A percentile compares a stretch with the other conserved stretches of the same genome.
Evolutionary conservation across 768 basidiomycete genomes (phyloP).

Genomic region (Vishniacozyma victoriae): DNA sequence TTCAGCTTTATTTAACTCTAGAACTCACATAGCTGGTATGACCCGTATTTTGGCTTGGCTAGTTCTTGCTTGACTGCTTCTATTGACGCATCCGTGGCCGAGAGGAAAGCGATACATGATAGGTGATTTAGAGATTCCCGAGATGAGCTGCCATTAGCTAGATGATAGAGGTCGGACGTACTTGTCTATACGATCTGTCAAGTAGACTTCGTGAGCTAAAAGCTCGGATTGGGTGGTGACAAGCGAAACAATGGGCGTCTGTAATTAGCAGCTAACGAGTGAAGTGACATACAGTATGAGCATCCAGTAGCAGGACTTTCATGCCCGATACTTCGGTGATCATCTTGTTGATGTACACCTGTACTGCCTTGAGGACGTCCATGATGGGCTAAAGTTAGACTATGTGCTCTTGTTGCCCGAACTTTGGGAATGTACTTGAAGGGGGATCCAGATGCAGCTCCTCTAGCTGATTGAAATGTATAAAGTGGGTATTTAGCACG

Average conservation of each 20-base stretch:
- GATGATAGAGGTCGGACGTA: conserved; percentile 39
- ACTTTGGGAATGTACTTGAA: no score
- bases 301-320: conserved; percentile 92
- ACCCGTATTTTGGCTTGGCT: conserved; percentile 85
- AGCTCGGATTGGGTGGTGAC: conserved; percentile 90
- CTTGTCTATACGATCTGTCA: conserved; percentile 97
- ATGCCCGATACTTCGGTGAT: conserved; percentile 77
- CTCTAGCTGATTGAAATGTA: no score
- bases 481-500: no score
- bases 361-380: conserved; percentile 93
- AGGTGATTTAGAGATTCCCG: conserved; percentile 91
- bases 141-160: background rate
- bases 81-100: conserved; percentile 73
- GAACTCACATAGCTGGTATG: conserved; percentile 97
- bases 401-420: no score
- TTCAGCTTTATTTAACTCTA: background rate
- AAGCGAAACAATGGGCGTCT: conserved; percentile 91
- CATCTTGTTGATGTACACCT: conserved; percentile 85
- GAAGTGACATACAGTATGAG: conserved; percentile 67
- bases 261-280: background rate
- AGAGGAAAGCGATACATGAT: conserved; percentile 92
- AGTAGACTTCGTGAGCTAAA: conserved; percentile 90
- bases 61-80: conserved; percentile 78
- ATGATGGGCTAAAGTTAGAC: conserved; percentile 50
- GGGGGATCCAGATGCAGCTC: no score